A percentile compares a stretch with the other conserved stretches of the same genome.
Evolutionary conservation across 495 filamentous ascomycete species (phyloP).

Genomic region (Aspergillus sclerotiicarbonarius): DNA sequence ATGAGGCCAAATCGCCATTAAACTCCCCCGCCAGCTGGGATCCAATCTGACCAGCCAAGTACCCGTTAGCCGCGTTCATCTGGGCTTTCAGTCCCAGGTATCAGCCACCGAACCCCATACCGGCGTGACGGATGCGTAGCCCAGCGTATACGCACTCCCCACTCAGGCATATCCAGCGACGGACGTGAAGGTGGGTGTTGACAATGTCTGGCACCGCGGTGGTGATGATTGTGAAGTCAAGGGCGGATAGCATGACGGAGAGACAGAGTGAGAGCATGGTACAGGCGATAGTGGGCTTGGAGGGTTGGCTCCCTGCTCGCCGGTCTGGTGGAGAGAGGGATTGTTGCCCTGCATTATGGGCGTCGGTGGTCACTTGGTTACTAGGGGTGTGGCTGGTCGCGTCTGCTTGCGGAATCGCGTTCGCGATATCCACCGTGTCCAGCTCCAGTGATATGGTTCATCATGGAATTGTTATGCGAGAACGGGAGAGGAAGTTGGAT

Average conservation of each 20-base stretch:
- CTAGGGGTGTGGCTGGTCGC: too few species aligned
- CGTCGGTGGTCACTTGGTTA: too few species aligned
- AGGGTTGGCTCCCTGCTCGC: too few species aligned
- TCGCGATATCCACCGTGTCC: too few species aligned
- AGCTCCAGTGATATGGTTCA: too few species aligned
- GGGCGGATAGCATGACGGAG: slow-evolving; percentile 3
- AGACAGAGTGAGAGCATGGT: neutral
- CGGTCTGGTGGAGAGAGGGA: too few species aligned
- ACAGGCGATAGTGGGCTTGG: too few species aligned
- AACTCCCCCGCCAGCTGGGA: neutral
- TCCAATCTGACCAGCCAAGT: neutral
- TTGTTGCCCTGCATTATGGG: too few species aligned
- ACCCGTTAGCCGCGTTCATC: neutral
- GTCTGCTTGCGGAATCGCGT: too few species aligned
- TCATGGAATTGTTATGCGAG: too few species aligned
- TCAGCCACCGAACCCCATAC: slow-evolving; percentile 69
- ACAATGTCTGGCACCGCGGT: slow-evolving; percentile 51
- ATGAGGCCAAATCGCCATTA: neutral
- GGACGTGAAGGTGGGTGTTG: slow-evolving; percentile 48
- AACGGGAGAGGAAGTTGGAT: too few species aligned
- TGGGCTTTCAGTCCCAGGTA: slow-evolving; percentile 71
- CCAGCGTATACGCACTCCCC: slow-evolving; percentile 56
- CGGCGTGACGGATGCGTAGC: slow-evolving; percentile 56
- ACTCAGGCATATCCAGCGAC: slow-evolving; percentile 64
- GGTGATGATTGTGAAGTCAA: slow-evolving; percentile 43